Evolutionary conservation across 2,329 filamentous ascomycete species (phyloP).

Genomic region (Monosporascus sp.): DNA sequence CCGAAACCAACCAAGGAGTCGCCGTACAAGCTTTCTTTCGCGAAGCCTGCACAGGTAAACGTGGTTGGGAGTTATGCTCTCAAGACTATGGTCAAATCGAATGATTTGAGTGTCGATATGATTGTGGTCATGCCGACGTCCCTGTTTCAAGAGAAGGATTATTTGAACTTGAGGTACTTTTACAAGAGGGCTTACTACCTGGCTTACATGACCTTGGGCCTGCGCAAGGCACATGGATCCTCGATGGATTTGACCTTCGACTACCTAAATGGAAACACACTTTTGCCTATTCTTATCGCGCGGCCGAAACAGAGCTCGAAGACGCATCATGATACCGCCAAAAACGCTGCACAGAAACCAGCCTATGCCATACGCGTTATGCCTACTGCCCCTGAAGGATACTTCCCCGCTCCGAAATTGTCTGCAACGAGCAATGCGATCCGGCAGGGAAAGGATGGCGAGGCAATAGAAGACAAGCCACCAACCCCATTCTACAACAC

Average conservation of each 20-base stretch:
- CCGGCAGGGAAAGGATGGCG: conserved; percentile 45
- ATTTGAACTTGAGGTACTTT: conserved; percentile 86
- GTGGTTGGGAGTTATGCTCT: conserved; percentile 83
- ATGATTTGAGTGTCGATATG: conserved; percentile 67
- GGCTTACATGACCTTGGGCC: conserved; percentile 68
- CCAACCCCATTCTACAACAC: conserved; percentile 87
- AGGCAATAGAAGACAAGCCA: conserved; percentile 34
- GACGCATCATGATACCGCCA: conserved; percentile 17
- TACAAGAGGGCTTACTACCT: conserved; percentile 92
- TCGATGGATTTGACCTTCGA: conserved; percentile 58
- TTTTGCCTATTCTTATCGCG: conserved; percentile 63
- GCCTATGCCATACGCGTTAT: conserved; percentile 68
- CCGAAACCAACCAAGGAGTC: conserved; percentile 70
- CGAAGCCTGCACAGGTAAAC: conserved; percentile 72
- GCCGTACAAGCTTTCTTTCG: conserved; percentile 77
- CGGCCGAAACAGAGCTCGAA: conserved; percentile 29
- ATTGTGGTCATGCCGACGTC: conserved; percentile 76
- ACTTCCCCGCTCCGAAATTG: conserved; percentile 70
- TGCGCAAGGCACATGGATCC: conserved; percentile 53
- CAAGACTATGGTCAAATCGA: conserved; percentile 65
- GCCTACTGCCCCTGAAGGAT: conserved; percentile 61
- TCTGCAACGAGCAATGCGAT: conserved; percentile 65
- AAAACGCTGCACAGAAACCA: conserved; percentile 18
- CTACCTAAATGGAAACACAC: conserved; percentile 64
- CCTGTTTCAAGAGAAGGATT: conserved; percentile 91